phyloP scores from a whole-genome alignment of 495 filamentous ascomycete species.

The Sordaria brevicollis region DNA sequence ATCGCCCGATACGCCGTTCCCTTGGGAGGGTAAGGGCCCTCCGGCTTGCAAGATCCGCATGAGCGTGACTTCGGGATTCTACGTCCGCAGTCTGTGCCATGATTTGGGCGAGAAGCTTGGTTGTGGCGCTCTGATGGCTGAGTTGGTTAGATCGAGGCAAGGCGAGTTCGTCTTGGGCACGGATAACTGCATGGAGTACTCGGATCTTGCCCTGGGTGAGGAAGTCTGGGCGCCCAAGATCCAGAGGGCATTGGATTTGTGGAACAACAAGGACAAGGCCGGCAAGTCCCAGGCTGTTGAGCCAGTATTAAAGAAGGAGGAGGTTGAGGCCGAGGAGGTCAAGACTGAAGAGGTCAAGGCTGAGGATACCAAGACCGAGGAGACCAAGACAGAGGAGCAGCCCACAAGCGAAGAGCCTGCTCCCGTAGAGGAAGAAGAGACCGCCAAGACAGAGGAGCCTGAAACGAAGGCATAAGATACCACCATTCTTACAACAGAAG shows the following conservation, averaged over 20 bases:
- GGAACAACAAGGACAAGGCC: conserved; percentile 7
- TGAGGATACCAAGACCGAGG: too few relatives aligned
- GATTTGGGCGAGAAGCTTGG: conserved; percentile 78
- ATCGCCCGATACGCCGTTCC: conserved; percentile 22
- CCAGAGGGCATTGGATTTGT: conserved; percentile 41
- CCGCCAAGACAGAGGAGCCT: background rate
- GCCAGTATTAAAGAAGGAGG: background rate
- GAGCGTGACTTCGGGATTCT: conserved; percentile 94
- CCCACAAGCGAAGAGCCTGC: background rate
- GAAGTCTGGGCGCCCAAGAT: conserved; percentile 76
- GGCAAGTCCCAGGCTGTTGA: background rate
- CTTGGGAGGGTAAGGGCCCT: conserved; percentile 42
- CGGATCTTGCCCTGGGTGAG: conserved; percentile 68
- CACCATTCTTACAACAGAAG: background rate
- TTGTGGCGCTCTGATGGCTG: conserved; percentile 78
- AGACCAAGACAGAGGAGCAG: background rate
- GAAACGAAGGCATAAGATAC: background rate
- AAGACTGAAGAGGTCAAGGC: background rate
- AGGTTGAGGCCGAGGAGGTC: background rate
- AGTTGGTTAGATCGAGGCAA: conserved; percentile 71
- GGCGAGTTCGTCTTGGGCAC: conserved; percentile 59
- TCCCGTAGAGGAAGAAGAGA: background rate
- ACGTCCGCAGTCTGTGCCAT: conserved; percentile 87
- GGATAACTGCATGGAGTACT: conserved; percentile 68
- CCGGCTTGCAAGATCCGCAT: conserved; percentile 74